Percentiles rank a stretch among this genome's conserved stretches.
These are phyloP conservation scores for Phaffia rhodozyma DNA, from an alignment of 1,284 basidiomycete genomes.

Conservation along the genomic window DNA sequence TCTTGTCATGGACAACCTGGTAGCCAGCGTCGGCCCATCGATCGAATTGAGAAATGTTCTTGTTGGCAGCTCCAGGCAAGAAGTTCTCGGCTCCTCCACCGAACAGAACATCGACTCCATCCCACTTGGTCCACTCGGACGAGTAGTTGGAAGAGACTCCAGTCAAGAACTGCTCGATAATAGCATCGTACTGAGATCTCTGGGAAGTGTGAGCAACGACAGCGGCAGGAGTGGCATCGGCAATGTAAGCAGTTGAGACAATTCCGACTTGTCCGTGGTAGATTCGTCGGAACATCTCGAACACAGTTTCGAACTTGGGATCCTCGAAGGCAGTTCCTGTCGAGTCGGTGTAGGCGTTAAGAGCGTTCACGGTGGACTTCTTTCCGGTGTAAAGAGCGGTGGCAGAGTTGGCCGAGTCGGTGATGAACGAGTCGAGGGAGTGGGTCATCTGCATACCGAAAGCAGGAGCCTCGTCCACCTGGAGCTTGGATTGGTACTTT, in stretches of 20 bases:
- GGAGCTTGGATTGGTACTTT: conserved; percentile 32
- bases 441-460: conserved; percentile 31
- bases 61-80: conserved; percentile 28
- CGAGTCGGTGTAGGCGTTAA: conserved; percentile 31
- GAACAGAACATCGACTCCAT: conserved; percentile 32
- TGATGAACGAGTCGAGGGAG: conserved; percentile 17
- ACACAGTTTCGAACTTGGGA: conserved; percentile 35
- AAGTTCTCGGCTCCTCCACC: conserved; percentile 33
- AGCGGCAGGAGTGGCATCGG: conserved; percentile 37
- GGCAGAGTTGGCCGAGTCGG: conserved; percentile 39
- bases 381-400: conserved; percentile 36
- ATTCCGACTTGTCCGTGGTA: conserved; percentile 35
- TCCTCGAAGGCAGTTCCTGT: conserved; percentile 30
- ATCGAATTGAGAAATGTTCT: conserved; percentile 34
- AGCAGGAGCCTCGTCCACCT: conserved; percentile 30
- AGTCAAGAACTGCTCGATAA: conserved; percentile 34
- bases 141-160: conserved; percentile 33
- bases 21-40: conserved; percentile 33
- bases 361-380: conserved; percentile 37
- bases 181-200: conserved; percentile 29
- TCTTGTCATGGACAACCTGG: conserved; percentile 34
- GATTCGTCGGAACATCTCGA: conserved; percentile 30
- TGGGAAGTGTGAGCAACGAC: conserved; percentile 32
- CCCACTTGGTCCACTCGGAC: conserved; percentile 30
- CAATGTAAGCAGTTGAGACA: conserved; percentile 37